Evolutionary conservation across 1,139 yeast species (phyloP), one percentile per base, ranked within the genome.

Genomic region (Candida glucosophila): DNA sequence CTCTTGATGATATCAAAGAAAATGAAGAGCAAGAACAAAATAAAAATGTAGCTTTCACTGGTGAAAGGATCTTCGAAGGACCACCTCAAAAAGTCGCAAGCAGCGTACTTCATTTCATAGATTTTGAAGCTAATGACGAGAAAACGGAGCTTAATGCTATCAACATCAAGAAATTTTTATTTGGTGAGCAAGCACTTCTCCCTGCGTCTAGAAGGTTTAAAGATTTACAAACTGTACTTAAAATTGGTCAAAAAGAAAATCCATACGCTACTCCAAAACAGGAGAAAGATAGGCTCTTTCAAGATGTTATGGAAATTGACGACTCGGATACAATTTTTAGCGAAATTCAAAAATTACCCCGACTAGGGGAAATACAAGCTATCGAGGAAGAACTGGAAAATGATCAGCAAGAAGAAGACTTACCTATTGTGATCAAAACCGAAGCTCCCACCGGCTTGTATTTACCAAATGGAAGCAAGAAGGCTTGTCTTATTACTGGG

Each of bases 401-500:
- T 42, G 47, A 63, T 30, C 49, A 44, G 14, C 51, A 52, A 26
- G 53, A 67, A 43, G 63, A 68, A 43, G 51, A 62, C 29, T 29
- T 67, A 35, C 58, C 58, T 24, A 60, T 78, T 15, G 60, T 56
- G 12, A 59, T 77, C 30, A 63, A 59, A 25, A 76, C 88, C 3
- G 72, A 73, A 42, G 83, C 82, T 5, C 90, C 83, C 7, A 63
- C 73, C n/a, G 92, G 83, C 20, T 73, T 78, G 19, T 72, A 76
- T 38, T 56, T 78, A 30, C 79, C 83, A n/a, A 77, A 73, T 47
- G 85, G 83, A 15, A 60, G 63, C 32, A 77, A 75, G 52, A 73
- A 73, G 49, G 59, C 64, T 31, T 88, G 97, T 55, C 67, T 82
- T 22, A 73, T 85, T 23, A 75, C 86, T 3, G 94, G 94, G 9